phyloP scores from a whole-genome alignment of 306 rosid species.

The Chamaecrista fasciculata region DNA sequence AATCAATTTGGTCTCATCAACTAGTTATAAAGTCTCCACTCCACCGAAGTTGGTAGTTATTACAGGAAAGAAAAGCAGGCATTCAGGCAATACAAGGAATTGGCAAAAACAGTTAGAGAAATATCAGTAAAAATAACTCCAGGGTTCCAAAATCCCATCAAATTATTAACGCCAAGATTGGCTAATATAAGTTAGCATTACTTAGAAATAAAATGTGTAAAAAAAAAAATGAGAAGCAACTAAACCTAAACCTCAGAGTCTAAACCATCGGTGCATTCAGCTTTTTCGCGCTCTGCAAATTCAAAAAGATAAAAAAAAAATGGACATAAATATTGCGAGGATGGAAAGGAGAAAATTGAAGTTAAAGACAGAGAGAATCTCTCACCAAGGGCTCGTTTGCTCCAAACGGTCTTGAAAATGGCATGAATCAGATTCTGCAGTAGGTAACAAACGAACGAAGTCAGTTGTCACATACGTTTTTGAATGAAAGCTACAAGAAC shows the following conservation, averaged over 20 bases:
- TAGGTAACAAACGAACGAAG: not conserved
- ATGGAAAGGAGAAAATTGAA: not conserved
- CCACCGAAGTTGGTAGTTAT: not conserved
- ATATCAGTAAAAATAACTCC: not conserved
- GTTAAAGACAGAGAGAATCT: not conserved
- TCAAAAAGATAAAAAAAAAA: not conserved
- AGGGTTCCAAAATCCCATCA: not conserved
- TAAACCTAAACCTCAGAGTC: slow-evolving; percentile 48
- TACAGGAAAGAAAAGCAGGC: not conserved
- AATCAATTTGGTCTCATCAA: not conserved
- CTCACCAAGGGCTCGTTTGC: slow-evolving; percentile 61
- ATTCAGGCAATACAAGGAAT: not conserved
- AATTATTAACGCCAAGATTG: not conserved
- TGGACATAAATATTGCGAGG: not conserved
- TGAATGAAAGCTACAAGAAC: not conserved
- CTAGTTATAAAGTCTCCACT: not conserved
- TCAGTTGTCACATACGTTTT: not conserved
- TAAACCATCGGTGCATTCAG: slow-evolving; percentile 34
- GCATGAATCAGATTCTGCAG: slow-evolving; percentile 70
- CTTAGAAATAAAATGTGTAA: not conserved
- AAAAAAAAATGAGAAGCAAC: not conserved
- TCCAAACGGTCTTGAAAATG: slow-evolving; percentile 80
- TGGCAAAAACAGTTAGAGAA: not conserved
- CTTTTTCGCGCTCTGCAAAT: slow-evolving; percentile 64
- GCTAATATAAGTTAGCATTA: no score